Evolutionary conservation across 2,329 filamentous ascomycete genomes (phyloP).

Genomic region (Purpureocillium lavendulum): DNA sequence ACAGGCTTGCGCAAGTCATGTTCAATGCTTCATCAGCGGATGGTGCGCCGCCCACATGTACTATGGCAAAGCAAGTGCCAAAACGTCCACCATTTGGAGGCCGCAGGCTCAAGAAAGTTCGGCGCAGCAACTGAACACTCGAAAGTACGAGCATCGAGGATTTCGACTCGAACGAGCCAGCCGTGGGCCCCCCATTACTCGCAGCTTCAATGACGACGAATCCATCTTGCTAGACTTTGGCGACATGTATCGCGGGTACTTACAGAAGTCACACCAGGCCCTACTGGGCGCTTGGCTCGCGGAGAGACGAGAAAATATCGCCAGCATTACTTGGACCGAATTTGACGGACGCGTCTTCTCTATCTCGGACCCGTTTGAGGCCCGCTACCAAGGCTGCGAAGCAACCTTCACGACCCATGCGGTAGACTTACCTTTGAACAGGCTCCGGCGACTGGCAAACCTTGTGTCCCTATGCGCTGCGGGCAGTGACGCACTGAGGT

Average conservation of each 20-base stretch:
- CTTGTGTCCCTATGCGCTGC: slow-evolving; percentile 2
- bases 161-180: slow-evolving; percentile 2
- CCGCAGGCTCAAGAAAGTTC: neutral
- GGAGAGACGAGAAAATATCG: slow-evolving; percentile 4
- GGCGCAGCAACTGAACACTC: neutral
- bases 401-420: slow-evolving; percentile 3
- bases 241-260: slow-evolving; percentile 2
- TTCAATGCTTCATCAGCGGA: slow-evolving; percentile 7
- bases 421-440: slow-evolving; percentile 1
- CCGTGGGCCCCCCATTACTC: neutral
- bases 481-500: neutral
- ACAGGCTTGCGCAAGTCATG: slow-evolving; percentile 6
- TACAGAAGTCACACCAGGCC: slow-evolving; percentile 1
- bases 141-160: slow-evolving; percentile 4
- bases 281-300: slow-evolving; percentile 4
- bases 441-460: slow-evolving; percentile 2
- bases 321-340: slow-evolving; percentile 4
- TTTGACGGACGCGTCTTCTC: slow-evolving; percentile 4
- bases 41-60: slow-evolving; percentile 7
- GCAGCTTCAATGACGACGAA: slow-evolving; percentile 3
- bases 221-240: slow-evolving; percentile 3
- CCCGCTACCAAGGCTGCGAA: neutral
- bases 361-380: neutral
- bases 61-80: slow-evolving; percentile 2
- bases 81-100: slow-evolving; percentile 4